Evolutionary conservation across 2,329 filamentous ascomycete species (phyloP), one percentile per base, ranked within the genome.

Genomic region (Beauveria bassiana): DNA sequence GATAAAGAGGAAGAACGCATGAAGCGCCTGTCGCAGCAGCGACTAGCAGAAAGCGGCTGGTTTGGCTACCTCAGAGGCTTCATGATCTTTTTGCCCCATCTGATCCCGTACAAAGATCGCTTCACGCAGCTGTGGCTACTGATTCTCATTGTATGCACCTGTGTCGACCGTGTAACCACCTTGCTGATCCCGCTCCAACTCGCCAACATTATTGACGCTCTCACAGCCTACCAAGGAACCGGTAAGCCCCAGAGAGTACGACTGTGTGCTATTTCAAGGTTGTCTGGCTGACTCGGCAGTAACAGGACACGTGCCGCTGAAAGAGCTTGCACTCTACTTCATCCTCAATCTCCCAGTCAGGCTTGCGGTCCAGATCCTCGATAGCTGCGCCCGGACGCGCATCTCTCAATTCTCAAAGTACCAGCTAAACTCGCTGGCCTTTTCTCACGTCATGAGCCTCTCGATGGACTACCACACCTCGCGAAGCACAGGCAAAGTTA

Each of bases 401-500:
- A 65, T 70, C 38, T 65, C 65, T 26, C 66, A 69, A 22, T 70
- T 66, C 34, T 65, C 68, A 26, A 83, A 85, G 64, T 75, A 78
- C 52, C 76, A 78, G 42, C 78, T 89, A 53, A 82, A 78, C 18
- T 78, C 79, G 6, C 43, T 65, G 18, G 57, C 85, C 0, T 89
- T 88, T 70, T 77, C 81, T 58, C 86, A 89, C 65, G 78, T 89
- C 53, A 86, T 90, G 81, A 78, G 75, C 42, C 77, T 89, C 5
- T 87, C 85, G 0, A 86, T 86, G 73, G 85, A 89, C 65, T 89
- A 88, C 62, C 86, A 90, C 70, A 83, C 83, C 49, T 79, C 79
- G 57, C 87, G 86, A 68, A 79, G 81, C 58, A 85, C 83, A 1
- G 85, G 83, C 3, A 81, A 86, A 62, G 75, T 89, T 1, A 81